These are phyloP conservation scores for Rubia tinctorum DNA, from an alignment of 305 asterid genomes.

Conservation along the genomic window DNA sequence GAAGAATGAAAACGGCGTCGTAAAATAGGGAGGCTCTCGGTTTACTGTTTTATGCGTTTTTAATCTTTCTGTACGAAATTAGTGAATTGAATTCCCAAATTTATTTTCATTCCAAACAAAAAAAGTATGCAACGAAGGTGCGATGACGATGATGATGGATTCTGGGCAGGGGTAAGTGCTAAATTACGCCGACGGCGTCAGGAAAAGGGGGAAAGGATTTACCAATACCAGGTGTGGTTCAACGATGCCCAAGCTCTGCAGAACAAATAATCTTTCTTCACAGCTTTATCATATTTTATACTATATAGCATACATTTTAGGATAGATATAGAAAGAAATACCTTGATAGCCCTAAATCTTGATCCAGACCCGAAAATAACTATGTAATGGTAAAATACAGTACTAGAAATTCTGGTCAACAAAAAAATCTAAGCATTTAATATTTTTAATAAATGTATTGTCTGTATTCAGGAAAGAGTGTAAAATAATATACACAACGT, in stretches of 20 bases:
- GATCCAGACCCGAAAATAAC: too few species aligned
- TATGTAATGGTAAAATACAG: too few species aligned
- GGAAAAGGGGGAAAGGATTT: conserved; percentile 4
- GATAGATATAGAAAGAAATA: too few species aligned
- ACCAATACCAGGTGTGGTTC: conserved; percentile 19
- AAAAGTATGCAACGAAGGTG: not conserved
- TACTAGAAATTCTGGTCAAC: too few species aligned
- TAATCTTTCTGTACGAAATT: conserved; percentile 6
- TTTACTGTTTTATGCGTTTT: conserved; percentile 13
- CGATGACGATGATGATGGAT: not conserved
- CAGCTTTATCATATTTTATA: not conserved
- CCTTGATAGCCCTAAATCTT: too few species aligned
- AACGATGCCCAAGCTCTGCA: conserved; percentile 13
- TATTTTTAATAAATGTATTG: too few species aligned
- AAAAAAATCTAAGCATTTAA: too few species aligned
- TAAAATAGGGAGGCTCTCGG: conserved; percentile 5
- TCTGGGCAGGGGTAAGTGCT: not conserved
- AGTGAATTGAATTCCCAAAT: not conserved
- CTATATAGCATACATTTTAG: not conserved
- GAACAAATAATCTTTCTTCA: not conserved
- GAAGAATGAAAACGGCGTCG: conserved; percentile 26
- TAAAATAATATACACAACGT: too few species aligned
- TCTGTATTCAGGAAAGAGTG: too few species aligned
- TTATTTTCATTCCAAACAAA: not conserved
- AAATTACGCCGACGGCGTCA: conserved; percentile 3